Percentiles rank a stretch among this genome's conserved stretches.
These are phyloP conservation scores for Rhytidiadelphus loreus DNA, from an alignment of 225 moss, liverwort and hornwort species.

Conservation along the genomic window DNA sequence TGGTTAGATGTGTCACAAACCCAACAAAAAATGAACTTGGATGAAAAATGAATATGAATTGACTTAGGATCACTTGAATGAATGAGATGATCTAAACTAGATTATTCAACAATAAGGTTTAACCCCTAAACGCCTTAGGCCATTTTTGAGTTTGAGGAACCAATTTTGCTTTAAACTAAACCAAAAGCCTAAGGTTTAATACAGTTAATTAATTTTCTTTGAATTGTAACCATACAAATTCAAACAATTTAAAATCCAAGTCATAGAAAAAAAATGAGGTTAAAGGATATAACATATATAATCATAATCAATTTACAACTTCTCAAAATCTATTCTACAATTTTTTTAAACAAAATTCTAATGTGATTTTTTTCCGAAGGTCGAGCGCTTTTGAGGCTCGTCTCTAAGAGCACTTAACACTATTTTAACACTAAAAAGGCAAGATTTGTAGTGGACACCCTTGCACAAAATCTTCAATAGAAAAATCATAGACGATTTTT, in stretches of 20 bases:
- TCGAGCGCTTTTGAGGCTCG: neutral
- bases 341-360: neutral
- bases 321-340: too few relatives aligned
- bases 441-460: neutral
- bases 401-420: neutral
- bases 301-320: too few relatives aligned
- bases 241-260: too few relatives aligned
- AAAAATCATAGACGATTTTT: neutral
- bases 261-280: neutral
- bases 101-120: neutral
- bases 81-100: neutral
- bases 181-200: too few relatives aligned
- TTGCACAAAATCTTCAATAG: neutral
- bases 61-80: accelerated
- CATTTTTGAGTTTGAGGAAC: neutral
- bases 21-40: neutral
- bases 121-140: accelerated
- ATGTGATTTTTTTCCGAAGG: neutral
- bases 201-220: neutral
- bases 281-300: neutral
- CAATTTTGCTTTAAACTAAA: neutral
- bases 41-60: too few relatives aligned
- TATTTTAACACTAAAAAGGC: neutral
- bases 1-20: neutral
- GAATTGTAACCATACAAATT: neutral